A percentile compares a stretch with the other conserved stretches of the same genome.
These are phyloP conservation scores for Wickerhamomyces silvicola DNA, from an alignment of 805 yeast species.

Conservation along the genomic window DNA sequence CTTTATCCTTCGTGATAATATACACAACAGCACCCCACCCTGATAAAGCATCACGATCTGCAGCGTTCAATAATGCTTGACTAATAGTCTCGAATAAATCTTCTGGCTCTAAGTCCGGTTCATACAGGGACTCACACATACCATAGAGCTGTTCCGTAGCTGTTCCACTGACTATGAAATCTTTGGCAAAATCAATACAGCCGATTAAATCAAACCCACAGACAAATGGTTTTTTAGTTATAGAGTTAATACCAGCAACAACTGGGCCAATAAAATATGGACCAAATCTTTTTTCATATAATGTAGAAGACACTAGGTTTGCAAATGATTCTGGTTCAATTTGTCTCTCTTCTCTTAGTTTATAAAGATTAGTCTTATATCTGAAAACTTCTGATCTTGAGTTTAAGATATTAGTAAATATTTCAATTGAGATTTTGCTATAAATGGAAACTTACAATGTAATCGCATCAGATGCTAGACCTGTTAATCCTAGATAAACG, in stretches of 20 bases:
- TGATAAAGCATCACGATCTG: constrained; percentile 92
- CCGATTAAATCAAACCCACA: constrained; percentile 97
- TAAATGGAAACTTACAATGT: constrained; percentile 35
- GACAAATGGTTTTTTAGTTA: constrained; percentile 77
- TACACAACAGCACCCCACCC: constrained; percentile 99
- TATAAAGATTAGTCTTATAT: constrained; percentile 80
- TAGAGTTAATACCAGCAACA: constrained; percentile 89
- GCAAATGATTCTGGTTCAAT: constrained; percentile 95
- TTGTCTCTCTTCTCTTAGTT: constrained; percentile 81
- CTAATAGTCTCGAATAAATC: constrained; percentile 93
- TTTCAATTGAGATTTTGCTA: too few relatives aligned
- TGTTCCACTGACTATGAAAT: constrained; percentile 93
- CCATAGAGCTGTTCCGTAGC: constrained; percentile 96
- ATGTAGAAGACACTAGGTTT: constrained; percentile 80
- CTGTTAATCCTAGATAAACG: constrained; percentile 87
- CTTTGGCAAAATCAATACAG: constrained; percentile 90
- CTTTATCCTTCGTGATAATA: constrained; percentile 86
- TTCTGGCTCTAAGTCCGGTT: constrained; percentile 89
- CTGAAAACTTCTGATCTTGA: constrained; percentile 61
- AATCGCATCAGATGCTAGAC: constrained; percentile 89
- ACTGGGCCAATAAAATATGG: constrained; percentile 97
- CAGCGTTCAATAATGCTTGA: constrained; percentile 90
- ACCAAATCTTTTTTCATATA: constrained; percentile 88
- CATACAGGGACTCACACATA: constrained; percentile 96
- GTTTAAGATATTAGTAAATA: neutral